A percentile compares a stretch with the other conserved stretches of the same genome.
Evolutionary conservation across 768 basidiomycete genomes (phyloP).

Genomic region (Multifurca ochricompacta): DNA sequence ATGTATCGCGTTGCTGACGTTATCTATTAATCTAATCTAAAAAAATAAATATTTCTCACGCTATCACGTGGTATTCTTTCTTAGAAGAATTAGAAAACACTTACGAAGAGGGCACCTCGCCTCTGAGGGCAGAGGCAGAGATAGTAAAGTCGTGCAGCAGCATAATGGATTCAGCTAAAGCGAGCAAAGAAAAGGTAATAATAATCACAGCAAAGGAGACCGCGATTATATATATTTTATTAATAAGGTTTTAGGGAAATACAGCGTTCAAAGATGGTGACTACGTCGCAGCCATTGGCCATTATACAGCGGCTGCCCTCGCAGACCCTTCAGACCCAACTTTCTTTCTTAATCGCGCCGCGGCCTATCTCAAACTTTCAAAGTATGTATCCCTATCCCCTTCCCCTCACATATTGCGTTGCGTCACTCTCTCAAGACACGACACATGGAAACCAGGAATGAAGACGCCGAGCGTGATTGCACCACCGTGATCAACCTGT

Average conservation of each 20-base stretch:
- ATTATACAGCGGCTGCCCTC: slow-evolving; percentile 77
- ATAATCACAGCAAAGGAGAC: no score
- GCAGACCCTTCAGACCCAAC: slow-evolving; percentile 66
- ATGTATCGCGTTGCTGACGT: no score
- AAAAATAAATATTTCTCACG: no score
- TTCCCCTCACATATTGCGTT: not conserved
- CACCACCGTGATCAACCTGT: slow-evolving; percentile 49
- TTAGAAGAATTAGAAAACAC: no score
- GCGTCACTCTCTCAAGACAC: not conserved
- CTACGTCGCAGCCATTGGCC: slow-evolving; percentile 71
- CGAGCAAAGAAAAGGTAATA: slow-evolving; percentile 12
- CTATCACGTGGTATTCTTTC: no score
- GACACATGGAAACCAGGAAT: not conserved
- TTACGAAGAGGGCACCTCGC: no score
- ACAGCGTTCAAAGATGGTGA: slow-evolving; percentile 75
- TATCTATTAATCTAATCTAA: no score
- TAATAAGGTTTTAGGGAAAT: slow-evolving; percentile 66
- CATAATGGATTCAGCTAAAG: not conserved
- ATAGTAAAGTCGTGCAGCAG: no score
- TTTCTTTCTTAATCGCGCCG: slow-evolving; percentile 80
- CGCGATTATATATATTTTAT: not conserved
- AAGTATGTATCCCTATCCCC: slow-evolving; percentile 57
- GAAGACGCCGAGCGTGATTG: slow-evolving; percentile 39
- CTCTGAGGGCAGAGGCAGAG: no score
- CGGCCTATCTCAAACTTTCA: slow-evolving; percentile 88